Conservation (phyloP, 306 rosid species). For the Cicer chorassanicum region DNA sequence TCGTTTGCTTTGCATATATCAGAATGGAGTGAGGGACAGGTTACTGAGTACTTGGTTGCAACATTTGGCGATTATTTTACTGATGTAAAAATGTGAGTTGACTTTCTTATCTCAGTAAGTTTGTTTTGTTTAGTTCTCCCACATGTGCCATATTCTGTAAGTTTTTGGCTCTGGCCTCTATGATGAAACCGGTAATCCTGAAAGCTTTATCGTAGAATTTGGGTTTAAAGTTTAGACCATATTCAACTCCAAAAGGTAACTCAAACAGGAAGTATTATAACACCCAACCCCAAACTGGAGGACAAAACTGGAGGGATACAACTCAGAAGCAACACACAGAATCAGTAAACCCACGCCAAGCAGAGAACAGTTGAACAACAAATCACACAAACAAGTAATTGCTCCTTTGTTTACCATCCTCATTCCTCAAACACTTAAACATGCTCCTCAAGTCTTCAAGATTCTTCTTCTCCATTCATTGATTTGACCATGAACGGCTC, state of each 20-base stretch:
- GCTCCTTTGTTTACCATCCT: background rate
- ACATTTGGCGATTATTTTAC: slow-evolving; percentile 92
- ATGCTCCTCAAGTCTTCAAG: background rate
- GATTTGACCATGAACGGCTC: background rate
- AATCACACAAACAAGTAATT: background rate
- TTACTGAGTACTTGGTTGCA: slow-evolving; percentile 92
- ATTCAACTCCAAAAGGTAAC: background rate
- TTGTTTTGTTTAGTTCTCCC: slow-evolving; percentile 20
- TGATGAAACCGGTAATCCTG: slow-evolving; percentile 13
- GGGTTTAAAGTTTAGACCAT: background rate
- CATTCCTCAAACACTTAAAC: background rate
- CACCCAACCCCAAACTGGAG: background rate
- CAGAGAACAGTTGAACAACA: background rate
- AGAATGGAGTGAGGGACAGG: slow-evolving; percentile 96
- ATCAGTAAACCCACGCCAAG: background rate
- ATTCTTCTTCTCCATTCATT: background rate
- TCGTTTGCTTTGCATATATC: slow-evolving; percentile 44
- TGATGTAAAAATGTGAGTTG: slow-evolving; percentile 91
- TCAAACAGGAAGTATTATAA: background rate
- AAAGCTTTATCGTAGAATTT: slow-evolving; percentile 22
- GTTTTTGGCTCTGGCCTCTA: slow-evolving; percentile 30
- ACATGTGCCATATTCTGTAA: slow-evolving; percentile 14
- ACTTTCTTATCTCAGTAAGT: slow-evolving; percentile 32
- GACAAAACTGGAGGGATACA: background rate
- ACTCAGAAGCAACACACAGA: background rate